Conservation (phyloP, 345 rosid species). For the Erodium maritimum region DNA sequence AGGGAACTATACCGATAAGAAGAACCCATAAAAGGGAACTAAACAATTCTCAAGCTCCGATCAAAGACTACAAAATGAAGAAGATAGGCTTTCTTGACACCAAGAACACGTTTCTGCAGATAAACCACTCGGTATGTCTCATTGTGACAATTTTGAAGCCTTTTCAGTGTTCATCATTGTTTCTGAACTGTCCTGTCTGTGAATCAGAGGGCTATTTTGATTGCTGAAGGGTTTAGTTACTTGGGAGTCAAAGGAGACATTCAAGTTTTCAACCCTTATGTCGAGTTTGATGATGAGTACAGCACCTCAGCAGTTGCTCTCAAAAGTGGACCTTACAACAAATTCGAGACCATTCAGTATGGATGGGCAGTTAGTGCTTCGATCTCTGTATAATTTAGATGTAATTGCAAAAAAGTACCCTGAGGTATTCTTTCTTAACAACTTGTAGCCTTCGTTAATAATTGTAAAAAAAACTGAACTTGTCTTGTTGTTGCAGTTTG, state of each 20-base stretch:
- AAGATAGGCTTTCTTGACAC: constrained; percentile 16
- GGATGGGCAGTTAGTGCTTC: constrained; percentile 43
- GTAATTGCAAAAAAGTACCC: too few relatives aligned
- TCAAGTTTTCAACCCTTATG: constrained; percentile 37
- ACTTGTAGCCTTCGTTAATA: too few relatives aligned
- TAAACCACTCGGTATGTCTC: constrained; percentile 32
- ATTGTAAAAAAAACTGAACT: too few relatives aligned
- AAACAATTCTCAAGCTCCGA: constrained; percentile 3
- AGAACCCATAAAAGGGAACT: constrained; percentile 7
- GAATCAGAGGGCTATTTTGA: constrained; percentile 32
- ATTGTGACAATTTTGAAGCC: too few relatives aligned
- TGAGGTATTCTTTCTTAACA: too few relatives aligned
- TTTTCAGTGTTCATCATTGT: too few relatives aligned
- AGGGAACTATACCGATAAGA: constrained; percentile 36
- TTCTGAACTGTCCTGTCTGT: neutral
- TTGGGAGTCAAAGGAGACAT: constrained; percentile 44
- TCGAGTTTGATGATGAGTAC: constrained; percentile 41
- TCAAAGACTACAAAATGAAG: constrained; percentile 15
- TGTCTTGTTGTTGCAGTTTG: too few relatives aligned
- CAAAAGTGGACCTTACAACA: constrained; percentile 24
- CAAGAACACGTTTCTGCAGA: too few relatives aligned
- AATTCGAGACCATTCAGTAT: constrained; percentile 35
- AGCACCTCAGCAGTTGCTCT: constrained; percentile 31
- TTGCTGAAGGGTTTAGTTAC: constrained; percentile 31
- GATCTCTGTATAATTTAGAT: too few relatives aligned